These are phyloP conservation scores for Ustilago nuda DNA, from an alignment of 1,284 basidiomycete genomes.

Conservation along the genomic window DNA sequence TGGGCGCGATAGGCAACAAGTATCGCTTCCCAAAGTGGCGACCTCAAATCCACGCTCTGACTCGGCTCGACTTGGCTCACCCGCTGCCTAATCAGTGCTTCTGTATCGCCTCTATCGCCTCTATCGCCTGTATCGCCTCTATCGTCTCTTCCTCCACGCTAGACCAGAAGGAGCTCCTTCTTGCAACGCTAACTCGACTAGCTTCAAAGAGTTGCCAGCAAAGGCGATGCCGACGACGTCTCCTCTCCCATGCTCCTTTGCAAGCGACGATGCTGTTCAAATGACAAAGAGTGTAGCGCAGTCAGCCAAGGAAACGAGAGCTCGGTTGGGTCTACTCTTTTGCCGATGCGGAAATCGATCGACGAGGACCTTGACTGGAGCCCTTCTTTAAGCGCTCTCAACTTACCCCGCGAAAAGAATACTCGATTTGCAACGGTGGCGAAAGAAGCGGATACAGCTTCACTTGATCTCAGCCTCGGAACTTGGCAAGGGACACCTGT, in stretches of 20 bases:
- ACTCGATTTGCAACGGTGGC: not conserved
- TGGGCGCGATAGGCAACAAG: not conserved
- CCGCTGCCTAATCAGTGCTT: not conserved
- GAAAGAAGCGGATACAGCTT: not conserved
- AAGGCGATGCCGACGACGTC: too few relatives aligned
- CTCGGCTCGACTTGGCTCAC: not conserved
- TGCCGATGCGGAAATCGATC: constrained; percentile 35
- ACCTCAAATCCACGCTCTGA: not conserved
- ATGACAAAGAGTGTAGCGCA: not conserved
- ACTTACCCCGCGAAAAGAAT: constrained; percentile 7
- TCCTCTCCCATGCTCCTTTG: not conserved
- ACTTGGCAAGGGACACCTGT: not conserved
- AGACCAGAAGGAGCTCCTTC: too few relatives aligned
- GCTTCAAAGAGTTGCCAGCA: too few relatives aligned
- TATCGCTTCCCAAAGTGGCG: not conserved
- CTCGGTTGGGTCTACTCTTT: not conserved
- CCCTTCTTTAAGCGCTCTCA: not conserved
- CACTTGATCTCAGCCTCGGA: not conserved
- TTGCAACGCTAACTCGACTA: too few relatives aligned
- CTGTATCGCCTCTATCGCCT: too few relatives aligned
- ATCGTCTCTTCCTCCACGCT: too few relatives aligned
- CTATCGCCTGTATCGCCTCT: not conserved
- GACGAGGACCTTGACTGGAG: constrained; percentile 26
- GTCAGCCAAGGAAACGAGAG: constrained; percentile 22
- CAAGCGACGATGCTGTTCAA: not conserved